These are phyloP conservation scores for Calonectria fujianensis DNA, from an alignment of 2,329 filamentous ascomycete species.

Conservation along the genomic window DNA sequence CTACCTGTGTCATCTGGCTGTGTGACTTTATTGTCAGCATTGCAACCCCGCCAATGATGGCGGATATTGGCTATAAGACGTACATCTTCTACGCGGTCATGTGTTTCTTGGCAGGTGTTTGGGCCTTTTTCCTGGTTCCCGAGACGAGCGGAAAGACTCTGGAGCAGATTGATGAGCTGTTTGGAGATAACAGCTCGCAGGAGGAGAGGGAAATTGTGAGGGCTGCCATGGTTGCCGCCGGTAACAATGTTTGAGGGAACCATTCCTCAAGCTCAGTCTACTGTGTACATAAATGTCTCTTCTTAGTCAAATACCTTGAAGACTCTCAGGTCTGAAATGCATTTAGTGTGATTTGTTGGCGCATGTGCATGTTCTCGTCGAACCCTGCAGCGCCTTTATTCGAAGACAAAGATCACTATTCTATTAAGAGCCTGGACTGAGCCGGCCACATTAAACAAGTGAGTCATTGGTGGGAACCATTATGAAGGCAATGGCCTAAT, in stretches of 20 bases:
- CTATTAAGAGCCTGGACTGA: too few relatives aligned
- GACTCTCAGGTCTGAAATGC: background rate
- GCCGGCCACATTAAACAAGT: too few relatives aligned
- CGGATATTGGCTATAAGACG: conserved; percentile 64
- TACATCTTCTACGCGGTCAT: conserved; percentile 10
- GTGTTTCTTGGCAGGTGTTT: conserved; percentile 11
- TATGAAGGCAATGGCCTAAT: too few relatives aligned
- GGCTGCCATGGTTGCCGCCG: background rate
- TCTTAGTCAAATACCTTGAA: background rate
- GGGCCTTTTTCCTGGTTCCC: conserved; percentile 1
- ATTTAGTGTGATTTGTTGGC: background rate
- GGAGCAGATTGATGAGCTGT: conserved; percentile 16
- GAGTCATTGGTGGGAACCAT: too few relatives aligned
- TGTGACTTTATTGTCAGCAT: conserved; percentile 55
- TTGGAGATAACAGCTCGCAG: background rate
- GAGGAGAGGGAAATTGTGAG: conserved; percentile 10
- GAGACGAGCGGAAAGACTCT: conserved; percentile 7
- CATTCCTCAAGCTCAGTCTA: background rate
- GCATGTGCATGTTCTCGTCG: background rate
- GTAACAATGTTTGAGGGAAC: background rate
- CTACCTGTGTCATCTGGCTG: conserved; percentile 62
- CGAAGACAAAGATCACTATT: too few relatives aligned
- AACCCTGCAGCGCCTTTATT: background rate
- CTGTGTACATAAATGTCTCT: background rate
- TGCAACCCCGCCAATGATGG: conserved; percentile 37